Base-by-base conservation (phyloP, 257 asterid genomes). In the Schizonepeta tenuifolia region DNA sequence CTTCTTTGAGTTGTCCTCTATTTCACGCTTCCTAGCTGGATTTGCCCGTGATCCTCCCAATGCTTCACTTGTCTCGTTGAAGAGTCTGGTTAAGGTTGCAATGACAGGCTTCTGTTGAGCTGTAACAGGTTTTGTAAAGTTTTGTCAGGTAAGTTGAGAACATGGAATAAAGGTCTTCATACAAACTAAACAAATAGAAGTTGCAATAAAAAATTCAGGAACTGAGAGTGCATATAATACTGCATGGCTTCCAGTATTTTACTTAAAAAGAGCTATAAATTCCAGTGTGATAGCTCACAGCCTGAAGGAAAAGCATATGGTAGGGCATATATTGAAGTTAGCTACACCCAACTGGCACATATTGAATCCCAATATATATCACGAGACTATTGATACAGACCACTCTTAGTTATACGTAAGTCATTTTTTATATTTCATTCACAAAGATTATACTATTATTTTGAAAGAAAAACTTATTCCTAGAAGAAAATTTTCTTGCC, bases 101-200 rank as follows among this genome's bases (percentile, higher is more conserved):
- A n/a, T n/a, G n/a, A n/a, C n/a, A n/a, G n/a, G n/a, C n/a, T n/a
- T n/a, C n/a, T n/a, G n/a, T n/a, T n/a, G n/a, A n/a, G n/a, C n/a
- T 94, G 93, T 58, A 84, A 69, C 79, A 75, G 70, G 62, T 65
- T 43, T 50, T 56, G 5, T 15, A 24, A 20, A 17, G 50, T 21
- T 49, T 40, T 28, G 44, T 51, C 61, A 69, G 71, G 70, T 12
- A 24, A 28, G 72, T 38, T 33, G 59, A 31, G 26, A 17, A 21
- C 69, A 65, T 13, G 66, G 66, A 69, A 15, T 17, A 14, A 43
- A 60, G 20, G 20, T 60, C 40, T 26, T 47, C 38, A 18, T 4
- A 21, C 22, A 22, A 53, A 8, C 40, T 15, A 44, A 65, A 62
- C 12, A 40, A 49, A 28, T 68, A 17, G 6, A 54, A 54, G 33